These are phyloP conservation scores for Phytophthora cryptogea DNA, from an alignment of 352 stramenopile genomes.

Conservation along the genomic window DNA sequence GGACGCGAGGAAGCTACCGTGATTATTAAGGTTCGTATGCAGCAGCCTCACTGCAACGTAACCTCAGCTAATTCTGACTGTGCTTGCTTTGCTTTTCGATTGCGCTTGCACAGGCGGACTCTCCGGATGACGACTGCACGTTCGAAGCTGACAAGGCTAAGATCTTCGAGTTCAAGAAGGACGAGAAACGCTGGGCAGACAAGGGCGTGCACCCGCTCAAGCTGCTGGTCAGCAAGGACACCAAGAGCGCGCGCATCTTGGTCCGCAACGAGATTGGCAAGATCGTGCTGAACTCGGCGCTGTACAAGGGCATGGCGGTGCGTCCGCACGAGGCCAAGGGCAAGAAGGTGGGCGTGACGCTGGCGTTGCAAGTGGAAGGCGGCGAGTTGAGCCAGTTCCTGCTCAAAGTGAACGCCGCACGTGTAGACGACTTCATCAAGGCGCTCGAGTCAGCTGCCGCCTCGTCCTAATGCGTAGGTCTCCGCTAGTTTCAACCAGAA, in stretches of 20 bases:
- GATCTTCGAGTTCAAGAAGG: conserved; percentile 86
- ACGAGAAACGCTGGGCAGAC: conserved; percentile 89
- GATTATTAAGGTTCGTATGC: conserved; percentile 75
- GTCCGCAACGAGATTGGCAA: conserved; percentile 88
- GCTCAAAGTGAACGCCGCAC: conserved; percentile 72
- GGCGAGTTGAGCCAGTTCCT: conserved; percentile 64
- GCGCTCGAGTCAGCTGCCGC: conserved; percentile 46
- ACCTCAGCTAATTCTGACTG: conserved; percentile 2
- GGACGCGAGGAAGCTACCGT: conserved; percentile 85
- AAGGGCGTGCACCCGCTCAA: conserved; percentile 84
- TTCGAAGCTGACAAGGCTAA: conserved; percentile 84
- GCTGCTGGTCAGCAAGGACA: conserved; percentile 76
- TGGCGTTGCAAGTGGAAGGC: conserved; percentile 68
- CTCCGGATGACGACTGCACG: conserved; percentile 68
- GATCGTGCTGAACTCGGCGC: conserved; percentile 80
- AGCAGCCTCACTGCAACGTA: background rate
- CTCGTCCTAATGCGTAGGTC: conserved; percentile 20
- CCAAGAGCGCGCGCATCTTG: conserved; percentile 72
- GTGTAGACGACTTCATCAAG: conserved; percentile 68
- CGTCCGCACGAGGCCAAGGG: conserved; percentile 71
- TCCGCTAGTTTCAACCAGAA: background rate
- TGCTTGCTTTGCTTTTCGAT: background rate
- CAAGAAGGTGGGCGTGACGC: conserved; percentile 74
- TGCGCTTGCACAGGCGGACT: conserved; percentile 46
- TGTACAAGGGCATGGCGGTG: conserved; percentile 82